Conservation (phyloP, 108 stramenopile species). For the Discostella stelligeroides region DNA sequence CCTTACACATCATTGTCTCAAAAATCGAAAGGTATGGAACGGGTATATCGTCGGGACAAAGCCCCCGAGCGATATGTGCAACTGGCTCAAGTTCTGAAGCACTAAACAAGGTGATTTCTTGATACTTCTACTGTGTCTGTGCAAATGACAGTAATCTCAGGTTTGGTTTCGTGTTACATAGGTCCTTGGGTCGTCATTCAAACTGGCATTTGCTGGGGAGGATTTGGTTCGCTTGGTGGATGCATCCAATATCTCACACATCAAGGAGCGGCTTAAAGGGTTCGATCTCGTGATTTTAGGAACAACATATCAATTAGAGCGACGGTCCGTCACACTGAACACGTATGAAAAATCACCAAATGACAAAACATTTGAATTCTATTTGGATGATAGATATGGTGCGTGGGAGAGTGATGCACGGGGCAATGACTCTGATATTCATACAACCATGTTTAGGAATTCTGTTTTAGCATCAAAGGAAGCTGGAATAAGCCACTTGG, state of each 20-base stretch:
- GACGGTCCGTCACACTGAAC: conserved; percentile 57
- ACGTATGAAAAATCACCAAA: conserved; percentile 77
- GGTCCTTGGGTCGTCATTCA: conserved; percentile 60
- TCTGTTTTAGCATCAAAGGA: conserved; percentile 58
- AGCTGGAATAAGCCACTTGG: conserved; percentile 55
- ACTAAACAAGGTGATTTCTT: conserved; percentile 49
- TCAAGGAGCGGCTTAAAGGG: conserved; percentile 51
- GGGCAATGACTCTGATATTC: conserved; percentile 38
- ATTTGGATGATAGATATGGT: conserved; percentile 63
- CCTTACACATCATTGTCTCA: conserved; percentile 1
- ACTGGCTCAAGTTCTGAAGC: conserved; percentile 53
- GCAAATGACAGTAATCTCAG: too few relatives aligned
- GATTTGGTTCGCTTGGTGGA: conserved; percentile 67
- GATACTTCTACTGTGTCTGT: too few relatives aligned
- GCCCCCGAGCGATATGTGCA: conserved; percentile 63
- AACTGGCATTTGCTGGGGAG: conserved; percentile 74
- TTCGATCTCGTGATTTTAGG: conserved; percentile 69
- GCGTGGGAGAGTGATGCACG: conserved; percentile 27
- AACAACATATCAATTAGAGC: conserved; percentile 61
- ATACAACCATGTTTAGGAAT: conserved; percentile 48
- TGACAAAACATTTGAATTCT: conserved; percentile 79
- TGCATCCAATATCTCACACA: conserved; percentile 51
- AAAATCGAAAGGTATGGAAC: conserved; percentile 67
- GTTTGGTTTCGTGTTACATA: neutral
- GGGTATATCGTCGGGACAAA: conserved; percentile 59